These are phyloP conservation scores for Cruciata laevipes DNA, from an alignment of 257 asterid species.

Conservation along the genomic window DNA sequence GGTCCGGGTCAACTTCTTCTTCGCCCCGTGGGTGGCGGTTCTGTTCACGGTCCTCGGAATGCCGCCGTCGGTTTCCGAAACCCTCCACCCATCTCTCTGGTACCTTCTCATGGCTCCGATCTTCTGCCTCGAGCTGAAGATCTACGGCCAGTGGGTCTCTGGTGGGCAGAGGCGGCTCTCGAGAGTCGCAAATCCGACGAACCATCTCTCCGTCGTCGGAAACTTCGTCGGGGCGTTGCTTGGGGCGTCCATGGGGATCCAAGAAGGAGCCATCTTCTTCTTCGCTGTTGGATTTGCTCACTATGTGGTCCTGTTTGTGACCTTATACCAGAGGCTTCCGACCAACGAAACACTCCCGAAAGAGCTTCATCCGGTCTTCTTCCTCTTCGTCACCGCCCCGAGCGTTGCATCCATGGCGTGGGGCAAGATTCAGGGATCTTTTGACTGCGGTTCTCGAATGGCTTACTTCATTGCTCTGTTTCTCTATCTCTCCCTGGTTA, in stretches of 20 bases:
- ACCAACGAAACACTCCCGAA: slow-evolving; percentile 83
- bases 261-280: slow-evolving; percentile 83
- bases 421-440: slow-evolving; percentile 74
- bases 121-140: slow-evolving; percentile 58
- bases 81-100: slow-evolving; percentile 45
- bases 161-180: slow-evolving; percentile 87
- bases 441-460: slow-evolving; percentile 51
- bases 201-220: slow-evolving; percentile 70
- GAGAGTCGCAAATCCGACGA: slow-evolving; percentile 85
- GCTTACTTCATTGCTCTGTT: slow-evolving; percentile 80
- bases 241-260: slow-evolving; percentile 82
- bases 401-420: slow-evolving; percentile 93
- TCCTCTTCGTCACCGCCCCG: slow-evolving; percentile 84
- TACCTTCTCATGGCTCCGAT: slow-evolving; percentile 74
- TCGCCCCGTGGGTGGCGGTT: slow-evolving; percentile 76
- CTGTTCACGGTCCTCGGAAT: slow-evolving; percentile 58
- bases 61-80: slow-evolving; percentile 40
- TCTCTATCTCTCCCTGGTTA: slow-evolving; percentile 77
- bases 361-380: slow-evolving; percentile 93
- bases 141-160: slow-evolving; percentile 98
- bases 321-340: slow-evolving; percentile 89
- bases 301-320: slow-evolving; percentile 67
- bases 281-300: slow-evolving; percentile 90
- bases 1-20: slow-evolving; percentile 81
- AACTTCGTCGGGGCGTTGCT: slow-evolving; percentile 85